Conservation (phyloP, 2,329 filamentous ascomycete genomes). For the Leptoxyphium fumago region DNA sequence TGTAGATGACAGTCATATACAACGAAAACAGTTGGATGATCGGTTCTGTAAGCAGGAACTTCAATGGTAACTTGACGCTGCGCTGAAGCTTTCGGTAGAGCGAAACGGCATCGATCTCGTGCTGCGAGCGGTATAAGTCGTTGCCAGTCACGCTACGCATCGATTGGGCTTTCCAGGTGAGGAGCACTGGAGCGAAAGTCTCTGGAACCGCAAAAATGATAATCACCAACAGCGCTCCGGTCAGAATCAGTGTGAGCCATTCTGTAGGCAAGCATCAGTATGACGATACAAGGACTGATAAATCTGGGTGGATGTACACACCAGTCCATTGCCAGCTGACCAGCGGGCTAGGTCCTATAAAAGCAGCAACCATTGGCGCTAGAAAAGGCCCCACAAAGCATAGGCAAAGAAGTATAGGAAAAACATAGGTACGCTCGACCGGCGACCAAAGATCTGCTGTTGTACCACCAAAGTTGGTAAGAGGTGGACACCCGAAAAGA, state of each 20-base stretch:
- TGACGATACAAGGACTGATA: not conserved
- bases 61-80: not conserved
- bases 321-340: slow-evolving; percentile 1
- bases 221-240: slow-evolving; percentile 5
- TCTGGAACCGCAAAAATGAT: slow-evolving; percentile 32
- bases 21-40: slow-evolving; percentile 33
- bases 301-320: not conserved
- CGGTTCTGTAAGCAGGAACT: slow-evolving; percentile 19
- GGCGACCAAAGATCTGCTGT: slow-evolving; percentile 15
- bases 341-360: not conserved
- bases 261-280: slow-evolving; percentile 11
- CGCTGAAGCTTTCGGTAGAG: slow-evolving; percentile 2
- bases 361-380: slow-evolving; percentile 6
- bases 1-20: slow-evolving; percentile 38
- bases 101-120: slow-evolving; percentile 9
- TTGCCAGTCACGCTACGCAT: slow-evolving; percentile 14
- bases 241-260: not conserved
- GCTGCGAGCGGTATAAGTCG: slow-evolving; percentile 9
- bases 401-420: slow-evolving; percentile 9
- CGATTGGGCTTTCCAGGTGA: slow-evolving; percentile 19
- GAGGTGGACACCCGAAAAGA: slow-evolving; percentile 9
- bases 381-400: slow-evolving; percentile 8
- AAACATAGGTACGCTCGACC: slow-evolving; percentile 9
- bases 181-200: slow-evolving; percentile 29
- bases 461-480: slow-evolving; percentile 12